Conservation (phyloP, 139 green algal genomes). For the Chlamydomonas schloesseri region DNA sequence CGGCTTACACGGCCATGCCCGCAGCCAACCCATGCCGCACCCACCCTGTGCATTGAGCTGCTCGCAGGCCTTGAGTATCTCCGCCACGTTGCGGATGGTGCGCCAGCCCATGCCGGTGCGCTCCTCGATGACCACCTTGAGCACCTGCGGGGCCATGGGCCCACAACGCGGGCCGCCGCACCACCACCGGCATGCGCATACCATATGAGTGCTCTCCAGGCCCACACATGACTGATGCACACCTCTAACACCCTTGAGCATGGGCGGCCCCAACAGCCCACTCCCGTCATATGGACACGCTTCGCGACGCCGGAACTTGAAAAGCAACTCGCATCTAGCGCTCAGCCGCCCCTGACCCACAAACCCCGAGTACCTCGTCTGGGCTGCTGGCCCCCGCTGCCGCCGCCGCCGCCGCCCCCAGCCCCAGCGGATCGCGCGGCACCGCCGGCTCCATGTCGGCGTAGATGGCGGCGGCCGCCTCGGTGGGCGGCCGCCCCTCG, state of each 20-base stretch:
- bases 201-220: too few relatives aligned
- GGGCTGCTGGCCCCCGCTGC: neutral
- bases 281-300: too few relatives aligned
- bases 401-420: neutral
- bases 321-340: too few relatives aligned
- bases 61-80: constrained; percentile 21
- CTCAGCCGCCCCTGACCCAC: too few relatives aligned
- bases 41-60: neutral
- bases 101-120: neutral
- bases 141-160: neutral
- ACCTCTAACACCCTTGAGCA: too few relatives aligned
- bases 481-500: neutral
- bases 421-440: constrained; percentile 1
- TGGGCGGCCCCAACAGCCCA: too few relatives aligned
- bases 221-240: too few relatives aligned
- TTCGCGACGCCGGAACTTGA: too few relatives aligned
- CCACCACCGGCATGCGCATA: too few relatives aligned
- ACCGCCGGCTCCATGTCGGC: neutral
- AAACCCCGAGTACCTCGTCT: neutral
- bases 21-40: too few relatives aligned
- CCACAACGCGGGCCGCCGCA: too few relatives aligned
- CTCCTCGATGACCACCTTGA: constrained; percentile 29
- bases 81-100: neutral
- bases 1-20: too few relatives aligned
- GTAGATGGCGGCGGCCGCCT: neutral